phyloP scores from a whole-genome alignment of 306 rosid genomes.

The Astragalus glycyphyllos region DNA sequence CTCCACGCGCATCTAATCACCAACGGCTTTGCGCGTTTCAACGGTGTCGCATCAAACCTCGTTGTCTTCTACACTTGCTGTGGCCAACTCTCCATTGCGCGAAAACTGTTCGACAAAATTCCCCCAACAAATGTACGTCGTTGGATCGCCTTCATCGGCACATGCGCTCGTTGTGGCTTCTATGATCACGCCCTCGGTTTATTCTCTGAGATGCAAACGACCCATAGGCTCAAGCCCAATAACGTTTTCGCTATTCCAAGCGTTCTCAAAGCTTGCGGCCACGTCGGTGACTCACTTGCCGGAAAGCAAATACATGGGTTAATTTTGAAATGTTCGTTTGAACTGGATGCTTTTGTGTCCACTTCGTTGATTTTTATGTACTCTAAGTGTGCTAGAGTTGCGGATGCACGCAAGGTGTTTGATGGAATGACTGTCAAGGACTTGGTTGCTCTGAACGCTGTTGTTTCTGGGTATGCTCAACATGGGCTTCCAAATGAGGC shows the following conservation, averaged over 20 bases:
- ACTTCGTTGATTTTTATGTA: conserved; percentile 81
- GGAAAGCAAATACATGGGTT: conserved; percentile 70
- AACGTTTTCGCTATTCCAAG: conserved; percentile 67
- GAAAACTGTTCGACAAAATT: conserved; percentile 74
- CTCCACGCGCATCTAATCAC: conserved; percentile 80
- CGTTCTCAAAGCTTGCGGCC: conserved; percentile 86
- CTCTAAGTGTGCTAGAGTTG: conserved; percentile 60
- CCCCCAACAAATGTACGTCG: conserved; percentile 68
- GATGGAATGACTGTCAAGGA: conserved; percentile 70
- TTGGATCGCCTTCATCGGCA: conserved; percentile 70
- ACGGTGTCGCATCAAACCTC: conserved; percentile 68
- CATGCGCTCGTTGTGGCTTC: conserved; percentile 68
- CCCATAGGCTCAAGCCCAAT: conserved; percentile 47
- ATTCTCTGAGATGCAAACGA: conserved; percentile 62
- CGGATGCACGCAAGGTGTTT: conserved; percentile 61
- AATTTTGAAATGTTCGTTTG: conserved; percentile 61
- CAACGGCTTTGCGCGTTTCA: conserved; percentile 57
- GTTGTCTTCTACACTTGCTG: conserved; percentile 57
- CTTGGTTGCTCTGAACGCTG: conserved; percentile 79
- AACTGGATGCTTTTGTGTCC: conserved; percentile 63
- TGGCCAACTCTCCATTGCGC: conserved; percentile 60
- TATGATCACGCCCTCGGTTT: conserved; percentile 54
- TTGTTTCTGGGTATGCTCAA: conserved; percentile 77
- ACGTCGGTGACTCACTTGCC: conserved; percentile 47
- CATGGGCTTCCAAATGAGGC: conserved; percentile 65